Base-by-base conservation (phyloP, 805 yeast species). In the Brettanomyces nanus region DNA sequence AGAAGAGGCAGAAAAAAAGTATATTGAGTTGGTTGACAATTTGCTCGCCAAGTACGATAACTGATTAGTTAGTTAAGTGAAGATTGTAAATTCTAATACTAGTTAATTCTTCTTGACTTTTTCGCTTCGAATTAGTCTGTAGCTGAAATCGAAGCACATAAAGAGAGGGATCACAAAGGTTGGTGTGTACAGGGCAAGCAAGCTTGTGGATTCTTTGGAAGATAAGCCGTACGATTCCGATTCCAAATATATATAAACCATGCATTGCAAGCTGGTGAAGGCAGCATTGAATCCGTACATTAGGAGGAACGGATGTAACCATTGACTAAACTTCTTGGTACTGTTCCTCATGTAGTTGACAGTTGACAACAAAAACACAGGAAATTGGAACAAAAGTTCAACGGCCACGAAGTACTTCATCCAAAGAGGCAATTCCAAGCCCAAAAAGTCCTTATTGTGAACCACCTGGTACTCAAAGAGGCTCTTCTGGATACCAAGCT, bases 1-100 rank as follows among this genome's bases (percentile, higher is more conserved):
- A 64, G 95, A 77, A 51, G 97, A 86, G 26, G 98, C 98, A 43
- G 97, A 90, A 71, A 46, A 71, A 51, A 71, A 86, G 62, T 77
- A 83, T 68, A 83, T 83, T 54, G 80, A 59, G 7, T 65, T 82
- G 31, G 90, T 77, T 38, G 77, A 75, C 49, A 73, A 73, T 56
- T 68, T 84, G 65, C 62, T 73, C 42, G 73, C 68, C 38, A 73
- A 73, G 53, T 73, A 74, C 59, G 59, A 30, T 21, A 35, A 35
- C 20, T 35, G 14, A 19, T 23, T 23, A 23, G 27, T 23, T 23
- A 23, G 27, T 23, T 21, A n/a, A n/a, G n/a, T n/a, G n/a, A n/a
- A n/a, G n/a, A n/a, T n/a, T n/a, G n/a, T n/a, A n/a, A n/a, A n/a
- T n/a, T n/a, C n/a, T n/a, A n/a, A n/a, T n/a, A n/a, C n/a, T n/a